Evolutionary conservation across 306 rosid genomes (phyloP).

Genomic region (Fragaria ananassa): DNA sequence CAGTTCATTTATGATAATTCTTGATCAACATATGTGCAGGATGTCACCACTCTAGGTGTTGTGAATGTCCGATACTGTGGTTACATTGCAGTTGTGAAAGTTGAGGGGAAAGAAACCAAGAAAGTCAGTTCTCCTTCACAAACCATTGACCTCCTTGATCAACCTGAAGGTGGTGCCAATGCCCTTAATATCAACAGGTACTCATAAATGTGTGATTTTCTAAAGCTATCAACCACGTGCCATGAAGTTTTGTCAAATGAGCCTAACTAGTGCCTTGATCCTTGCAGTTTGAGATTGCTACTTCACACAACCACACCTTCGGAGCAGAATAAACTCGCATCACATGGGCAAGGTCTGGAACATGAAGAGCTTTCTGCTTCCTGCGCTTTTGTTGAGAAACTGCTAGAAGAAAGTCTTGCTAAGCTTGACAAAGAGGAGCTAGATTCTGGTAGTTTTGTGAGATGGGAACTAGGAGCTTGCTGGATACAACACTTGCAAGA

Average conservation of each 20-base stretch:
- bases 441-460: constrained; percentile 53
- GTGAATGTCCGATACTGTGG: constrained; percentile 83
- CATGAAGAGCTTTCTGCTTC: constrained; percentile 56
- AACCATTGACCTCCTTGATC: constrained; percentile 64
- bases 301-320: constrained; percentile 65
- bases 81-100: constrained; percentile 69
- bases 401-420: constrained; percentile 65
- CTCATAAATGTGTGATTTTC: constrained; percentile 10
- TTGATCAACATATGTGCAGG: constrained; percentile 56
- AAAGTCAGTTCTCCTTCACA: constrained; percentile 45
- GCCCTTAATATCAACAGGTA: constrained; percentile 93
- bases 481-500: constrained; percentile 99
- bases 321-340: constrained; percentile 50
- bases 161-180: constrained; percentile 92
- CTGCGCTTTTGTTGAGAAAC: constrained; percentile 55
- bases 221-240: background rate
- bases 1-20: constrained; percentile 19
- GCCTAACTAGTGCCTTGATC: constrained; percentile 29
- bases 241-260: background rate
- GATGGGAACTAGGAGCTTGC: constrained; percentile 99
- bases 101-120: constrained; percentile 50
- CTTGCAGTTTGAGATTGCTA: constrained; percentile 73
- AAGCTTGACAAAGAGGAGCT: constrained; percentile 74
- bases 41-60: constrained; percentile 73
- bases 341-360: constrained; percentile 45